Evolutionary conservation across 495 filamentous ascomycete genomes (phyloP), one percentile per base, ranked within the genome.

Genomic region (Aspergillus olivimuriae): DNA sequence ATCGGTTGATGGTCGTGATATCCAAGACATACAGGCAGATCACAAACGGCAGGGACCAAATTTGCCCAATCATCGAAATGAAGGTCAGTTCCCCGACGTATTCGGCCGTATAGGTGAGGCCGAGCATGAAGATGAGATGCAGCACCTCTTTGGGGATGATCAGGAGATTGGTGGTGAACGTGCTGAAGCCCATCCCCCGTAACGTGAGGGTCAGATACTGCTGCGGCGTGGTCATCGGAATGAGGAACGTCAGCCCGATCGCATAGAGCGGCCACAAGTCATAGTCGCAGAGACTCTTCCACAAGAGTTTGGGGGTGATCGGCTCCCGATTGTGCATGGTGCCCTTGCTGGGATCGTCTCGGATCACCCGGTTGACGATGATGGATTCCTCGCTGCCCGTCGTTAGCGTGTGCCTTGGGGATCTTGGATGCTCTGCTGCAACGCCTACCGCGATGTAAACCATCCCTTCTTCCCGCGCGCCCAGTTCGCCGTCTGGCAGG

Each of bases 301-400:
- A 74, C 26, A 83, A 53, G n/a, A 66, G 48, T 11, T 40, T 43
- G 1, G 61, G 64, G 0, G 63, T 69, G 5, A 83, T 64, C 0
- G 66, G 64, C 51, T 81, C 65, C 2, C 71, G 69, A 48, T 82
- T 83, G 62, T 82, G 73, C 78, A 82, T 82, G 48, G 55, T 53
- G n/a, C 78, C 77, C 57, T 88, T 87, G 35, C 69, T 76, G 0
- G 84, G 84, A 53, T 88, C 84, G 30, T 87, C 85, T 7, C 83
- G 75, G 10, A 88, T 62, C 3, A 87, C 68, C 6, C 84, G 76
- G 51, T 85, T 89, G 12, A 86, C 82, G 35, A 88, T 78, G 52
- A 87, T 86, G n/a, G 64, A 73, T 21, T 68, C 60, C 41, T 69
- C 67, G 26, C 40, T 32, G 28, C 17, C 44, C 44, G 18, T 49